phyloP scores from a whole-genome alignment of 2,329 filamentous ascomycete genomes.

The Colletotrichum tanaceti region DNA sequence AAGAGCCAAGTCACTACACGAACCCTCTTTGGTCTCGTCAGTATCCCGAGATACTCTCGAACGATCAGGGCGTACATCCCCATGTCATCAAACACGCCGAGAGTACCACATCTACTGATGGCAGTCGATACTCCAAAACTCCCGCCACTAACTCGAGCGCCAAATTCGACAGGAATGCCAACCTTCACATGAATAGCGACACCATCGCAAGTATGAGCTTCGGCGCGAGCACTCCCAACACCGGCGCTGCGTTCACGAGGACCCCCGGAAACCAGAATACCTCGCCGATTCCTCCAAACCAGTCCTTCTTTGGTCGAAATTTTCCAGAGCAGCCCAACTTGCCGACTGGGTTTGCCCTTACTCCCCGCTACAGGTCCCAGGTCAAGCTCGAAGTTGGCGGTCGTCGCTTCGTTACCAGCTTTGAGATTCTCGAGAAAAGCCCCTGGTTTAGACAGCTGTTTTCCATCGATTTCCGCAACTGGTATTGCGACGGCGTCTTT shows the following conservation, averaged over 20 bases:
- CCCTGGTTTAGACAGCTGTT: conserved; percentile 32
- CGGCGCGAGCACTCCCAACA: neutral
- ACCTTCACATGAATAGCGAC: neutral
- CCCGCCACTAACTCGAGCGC: neutral
- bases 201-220: neutral
- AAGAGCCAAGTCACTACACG: conserved; percentile 26
- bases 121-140: neutral
- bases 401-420: conserved; percentile 38
- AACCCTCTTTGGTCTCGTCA: conserved; percentile 37
- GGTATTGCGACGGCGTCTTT: conserved; percentile 19
- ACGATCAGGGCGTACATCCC: conserved; percentile 8
- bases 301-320: neutral
- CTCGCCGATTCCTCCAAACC: neutral
- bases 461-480: conserved; percentile 30
- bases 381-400: conserved; percentile 41
- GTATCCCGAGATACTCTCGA: conserved; percentile 34
- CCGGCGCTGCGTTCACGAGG: neutral
- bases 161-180: neutral
- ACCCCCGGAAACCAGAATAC: neutral
- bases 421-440: conserved; percentile 32
- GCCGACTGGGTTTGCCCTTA: conserved; percentile 8
- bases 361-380: conserved; percentile 16
- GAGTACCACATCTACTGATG: conserved; percentile 4
- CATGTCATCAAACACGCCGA: neutral
- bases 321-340: neutral